Base-by-base conservation (phyloP, 192 early-diverging fungal genomes). In the Rhizophagus sp. region DNA sequence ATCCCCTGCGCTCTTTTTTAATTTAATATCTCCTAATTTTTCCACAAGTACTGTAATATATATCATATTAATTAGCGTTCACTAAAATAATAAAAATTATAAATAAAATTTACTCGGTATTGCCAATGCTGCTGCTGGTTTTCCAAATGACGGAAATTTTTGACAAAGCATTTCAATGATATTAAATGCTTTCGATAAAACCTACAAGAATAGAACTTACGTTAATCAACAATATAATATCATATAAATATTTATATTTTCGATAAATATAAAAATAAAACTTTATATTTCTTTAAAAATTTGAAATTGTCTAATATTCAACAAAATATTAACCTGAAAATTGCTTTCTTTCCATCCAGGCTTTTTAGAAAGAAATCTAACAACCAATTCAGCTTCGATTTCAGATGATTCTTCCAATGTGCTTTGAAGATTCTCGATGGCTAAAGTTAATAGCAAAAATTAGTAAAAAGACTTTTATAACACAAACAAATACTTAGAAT, bases 301-400 rank as follows among this genome's bases (percentile, higher is more conserved):
- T n/a, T n/a, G n/a, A 30, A 30, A 30, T 30, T 30, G 30, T n/a
- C n/a, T 25, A 62, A 30, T 3, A 52, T 15, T 25, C 11, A 3
- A 47, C 44, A 34, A 47, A 30, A 57, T 44, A 65, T 9, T 47
- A 22, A 85, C 91, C 78, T 99, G 97, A 83, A 98, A 98, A 85
- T 99, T 99, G 88, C 90, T 96, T 81, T 99, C 98, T 84, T 98
- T 98, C 95, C 94, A 97, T 5, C 97, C 97, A 0, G 96, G 96
- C 39, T 94, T 95, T 62, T 94, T 93, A 11, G 88, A 83, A 33
- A 99, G 83, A 71, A 91, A 89, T 25, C 95, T 90, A 9, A 95
- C 88, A 34, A 99, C 85, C 25, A 97, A 86, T 81, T 99, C 98
- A 13, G 94, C 88, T 64, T 95, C 93, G 5, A 95, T 75, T 10